Conservation (phyloP, 2,329 filamentous ascomycete genomes). For the Pseudogymnoascus sp. region DNA sequence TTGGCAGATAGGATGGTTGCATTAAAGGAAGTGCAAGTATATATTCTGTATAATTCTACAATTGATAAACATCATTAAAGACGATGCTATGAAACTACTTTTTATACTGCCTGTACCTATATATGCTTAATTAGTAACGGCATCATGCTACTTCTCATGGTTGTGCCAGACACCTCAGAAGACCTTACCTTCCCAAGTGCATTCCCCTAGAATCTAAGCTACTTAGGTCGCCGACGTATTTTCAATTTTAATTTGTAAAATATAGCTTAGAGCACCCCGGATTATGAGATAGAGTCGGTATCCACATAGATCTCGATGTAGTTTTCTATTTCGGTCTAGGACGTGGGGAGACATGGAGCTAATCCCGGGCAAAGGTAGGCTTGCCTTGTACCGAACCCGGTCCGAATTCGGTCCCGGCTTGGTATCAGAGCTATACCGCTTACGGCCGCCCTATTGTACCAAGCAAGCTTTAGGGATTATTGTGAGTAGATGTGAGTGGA, state of each 20-base stretch:
- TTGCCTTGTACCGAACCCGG: background rate
- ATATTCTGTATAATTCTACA: background rate
- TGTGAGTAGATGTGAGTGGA: background rate
- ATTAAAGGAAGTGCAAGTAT: background rate
- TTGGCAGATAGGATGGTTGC: background rate
- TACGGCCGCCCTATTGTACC: background rate
- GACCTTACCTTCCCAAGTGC: background rate
- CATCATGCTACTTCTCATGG: background rate
- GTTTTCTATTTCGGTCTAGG: background rate
- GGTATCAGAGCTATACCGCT: background rate
- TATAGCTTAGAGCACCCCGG: background rate
- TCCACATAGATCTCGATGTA: background rate
- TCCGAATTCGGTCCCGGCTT: background rate
- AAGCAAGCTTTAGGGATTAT: background rate
- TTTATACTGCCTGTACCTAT: background rate
- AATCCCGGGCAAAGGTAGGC: background rate
- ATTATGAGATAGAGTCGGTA: background rate
- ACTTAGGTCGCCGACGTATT: background rate
- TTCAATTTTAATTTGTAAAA: background rate
- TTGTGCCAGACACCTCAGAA: background rate
- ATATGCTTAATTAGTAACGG: background rate
- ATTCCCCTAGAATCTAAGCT: background rate
- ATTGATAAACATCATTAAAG: background rate
- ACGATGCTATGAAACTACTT: background rate
- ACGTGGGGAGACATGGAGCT: background rate